Base-by-base conservation (phyloP, 2,329 filamentous ascomycete species). In the Pestalotiopsis fici region DNA sequence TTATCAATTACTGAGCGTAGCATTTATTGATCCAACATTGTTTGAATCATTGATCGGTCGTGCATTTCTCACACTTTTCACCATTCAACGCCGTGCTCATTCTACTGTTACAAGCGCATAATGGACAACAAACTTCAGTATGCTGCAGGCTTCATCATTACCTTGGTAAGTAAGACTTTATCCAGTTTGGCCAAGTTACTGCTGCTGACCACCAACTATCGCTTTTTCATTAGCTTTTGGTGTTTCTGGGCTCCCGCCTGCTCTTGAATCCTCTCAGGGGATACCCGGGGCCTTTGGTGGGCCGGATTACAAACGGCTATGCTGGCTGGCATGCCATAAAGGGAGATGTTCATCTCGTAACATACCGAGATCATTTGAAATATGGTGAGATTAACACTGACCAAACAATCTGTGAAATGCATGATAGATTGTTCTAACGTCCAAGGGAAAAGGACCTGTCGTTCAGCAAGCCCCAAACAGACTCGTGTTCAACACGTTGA, bases 401-500 rank as follows among this genome's bases (percentile, higher is more conserved):
- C 27, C 11, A 1, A 18, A 12, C 1, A 9, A 13, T 3, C 2
- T 61, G 35, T n/a, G 21, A 56, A n/a, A 15, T 12, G 7, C n/a
- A 27, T 25, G 59, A 13, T 18, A 13, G n/a, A 23, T n/a, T n/a
- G n/a, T 23, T 21, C 37, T 62, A 39, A 64, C 64, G 59, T 25
- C 68, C 4, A n/a, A n/a, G n/a, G n/a, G 6, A 1, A 21, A 35
- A 62, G 70, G 71, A 9, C 55, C 67, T 13, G 70, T 73, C 2
- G 25, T 73, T 6, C 64, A 70, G n/a, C 61, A 68, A 27, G 69
- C 69, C 3, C 70, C 71, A 2, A 68, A 73, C 31, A 69, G 68
- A 39, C 68, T 73, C 4, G 66, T 73, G 15, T 72, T 73, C 65
- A 71, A 70, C 23, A 67, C 68, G 1, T 57, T 47, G n/a, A 69